phyloP scores from a whole-genome alignment of 441 rosid genomes.

The Breynia disticha region DNA sequence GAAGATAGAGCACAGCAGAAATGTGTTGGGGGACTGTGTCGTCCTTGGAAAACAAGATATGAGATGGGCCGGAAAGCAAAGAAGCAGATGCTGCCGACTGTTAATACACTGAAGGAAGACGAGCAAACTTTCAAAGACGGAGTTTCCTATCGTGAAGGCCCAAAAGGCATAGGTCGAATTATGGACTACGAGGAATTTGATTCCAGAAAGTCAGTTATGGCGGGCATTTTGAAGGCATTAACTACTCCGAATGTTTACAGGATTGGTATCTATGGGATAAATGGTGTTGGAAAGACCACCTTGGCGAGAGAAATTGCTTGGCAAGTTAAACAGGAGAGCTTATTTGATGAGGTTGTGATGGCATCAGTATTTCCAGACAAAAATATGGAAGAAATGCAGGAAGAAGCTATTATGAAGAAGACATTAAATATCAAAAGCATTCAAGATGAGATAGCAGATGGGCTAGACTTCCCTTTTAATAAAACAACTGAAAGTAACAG shows the following conservation, averaged over 20 bases:
- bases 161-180: not conserved
- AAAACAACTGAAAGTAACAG: not conserved
- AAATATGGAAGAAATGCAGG: slow-evolving; percentile 1
- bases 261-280: slow-evolving; percentile 17
- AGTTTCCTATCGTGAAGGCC: slow-evolving; percentile 3
- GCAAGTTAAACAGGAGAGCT: not conserved
- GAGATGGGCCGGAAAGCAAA: slow-evolving; percentile 13
- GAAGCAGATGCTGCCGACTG: not conserved
- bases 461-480: not conserved
- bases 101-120: not conserved
- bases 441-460: slow-evolving; percentile 8
- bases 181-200: slow-evolving; percentile 4
- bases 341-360: slow-evolving; percentile 8
- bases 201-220: slow-evolving; percentile 4
- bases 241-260: not conserved
- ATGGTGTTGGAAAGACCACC: slow-evolving; percentile 21
- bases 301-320: slow-evolving; percentile 6
- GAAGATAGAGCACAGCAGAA: not conserved
- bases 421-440: not conserved
- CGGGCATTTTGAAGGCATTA: slow-evolving; percentile 7
- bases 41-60: slow-evolving; percentile 5
- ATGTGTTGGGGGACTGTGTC: slow-evolving; percentile 12
- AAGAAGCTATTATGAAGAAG: not conserved
- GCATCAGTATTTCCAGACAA: slow-evolving; percentile 6
- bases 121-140: not conserved